phyloP scores from a whole-genome alignment of 139 green algal species.

The Yamagishiella unicocca region DNA sequence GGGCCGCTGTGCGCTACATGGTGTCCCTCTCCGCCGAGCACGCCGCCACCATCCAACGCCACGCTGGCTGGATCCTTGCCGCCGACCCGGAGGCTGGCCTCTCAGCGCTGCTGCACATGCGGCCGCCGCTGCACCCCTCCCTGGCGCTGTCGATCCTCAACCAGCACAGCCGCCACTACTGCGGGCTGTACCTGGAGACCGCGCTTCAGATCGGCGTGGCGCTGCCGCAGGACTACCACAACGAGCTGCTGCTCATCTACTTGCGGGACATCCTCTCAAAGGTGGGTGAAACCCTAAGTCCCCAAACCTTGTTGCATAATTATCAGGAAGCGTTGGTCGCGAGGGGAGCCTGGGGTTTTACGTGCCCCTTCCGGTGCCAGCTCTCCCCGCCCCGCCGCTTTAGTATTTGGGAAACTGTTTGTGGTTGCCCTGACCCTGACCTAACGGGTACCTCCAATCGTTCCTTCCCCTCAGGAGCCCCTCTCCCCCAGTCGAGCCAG shows the following conservation, averaged over 20 bases:
- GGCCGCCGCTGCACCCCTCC: constrained; percentile 69
- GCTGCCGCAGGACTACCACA: constrained; percentile 72
- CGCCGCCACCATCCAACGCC: constrained; percentile 30
- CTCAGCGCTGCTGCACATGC: constrained; percentile 77
- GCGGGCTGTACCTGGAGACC: constrained; percentile 79
- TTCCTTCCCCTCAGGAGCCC: constrained; percentile 19
- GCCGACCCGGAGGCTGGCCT: constrained; percentile 87
- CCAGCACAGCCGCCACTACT: constrained; percentile 49
- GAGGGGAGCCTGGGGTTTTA: too few relatives aligned
- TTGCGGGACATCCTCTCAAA: constrained; percentile 66
- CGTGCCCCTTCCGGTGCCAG: too few relatives aligned
- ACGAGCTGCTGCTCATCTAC: constrained; percentile 86
- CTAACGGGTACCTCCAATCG: too few relatives aligned
- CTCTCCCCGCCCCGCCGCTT: too few relatives aligned
- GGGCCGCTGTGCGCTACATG: constrained; percentile 86
- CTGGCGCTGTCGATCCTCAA: constrained; percentile 77
- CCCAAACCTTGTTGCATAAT: too few relatives aligned
- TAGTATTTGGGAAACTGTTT: too few relatives aligned
- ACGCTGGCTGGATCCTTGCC: constrained; percentile 84
- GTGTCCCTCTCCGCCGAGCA: constrained; percentile 56
- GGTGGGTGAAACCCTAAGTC: background rate
- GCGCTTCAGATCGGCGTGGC: constrained; percentile 74
- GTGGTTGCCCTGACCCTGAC: too few relatives aligned
- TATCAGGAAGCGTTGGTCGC: too few relatives aligned
- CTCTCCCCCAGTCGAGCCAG: background rate